Percentiles rank a stretch among this genome's conserved stretches.
These are phyloP conservation scores for Lactifluus subvellereus DNA, from an alignment of 768 basidiomycete species.

Conservation along the genomic window DNA sequence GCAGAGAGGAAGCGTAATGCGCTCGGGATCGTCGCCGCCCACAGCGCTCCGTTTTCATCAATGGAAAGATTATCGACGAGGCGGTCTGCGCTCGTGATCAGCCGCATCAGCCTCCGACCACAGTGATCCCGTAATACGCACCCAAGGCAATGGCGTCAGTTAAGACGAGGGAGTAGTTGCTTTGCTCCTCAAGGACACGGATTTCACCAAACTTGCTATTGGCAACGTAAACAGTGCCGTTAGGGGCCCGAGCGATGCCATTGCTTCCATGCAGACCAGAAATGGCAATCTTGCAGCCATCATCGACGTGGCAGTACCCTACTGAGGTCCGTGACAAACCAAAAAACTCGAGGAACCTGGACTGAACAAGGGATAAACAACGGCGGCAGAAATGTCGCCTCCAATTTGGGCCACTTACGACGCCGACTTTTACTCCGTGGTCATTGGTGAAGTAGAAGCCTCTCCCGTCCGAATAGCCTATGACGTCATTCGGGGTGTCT, in stretches of 20 bases:
- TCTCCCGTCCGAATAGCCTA: slow-evolving; percentile 57
- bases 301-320: slow-evolving; percentile 55
- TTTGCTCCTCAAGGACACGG: slow-evolving; percentile 50
- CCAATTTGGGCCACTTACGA: slow-evolving; percentile 36
- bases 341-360: slow-evolving; percentile 9
- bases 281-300: slow-evolving; percentile 57
- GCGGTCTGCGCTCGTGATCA: slow-evolving; percentile 36
- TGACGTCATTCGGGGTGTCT: slow-evolving; percentile 64
- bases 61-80: slow-evolving; percentile 56
- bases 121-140: slow-evolving; percentile 26
- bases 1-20: slow-evolving; percentile 35
- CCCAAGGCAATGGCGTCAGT: slow-evolving; percentile 51
- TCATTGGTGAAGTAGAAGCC: slow-evolving; percentile 72
- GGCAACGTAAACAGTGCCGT: slow-evolving; percentile 62
- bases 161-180: slow-evolving; percentile 52
- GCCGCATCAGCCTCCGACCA: not conserved
- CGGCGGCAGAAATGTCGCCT: too few species aligned
- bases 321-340: slow-evolving; percentile 39
- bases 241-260: slow-evolving; percentile 47
- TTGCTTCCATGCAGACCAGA: slow-evolving; percentile 48
- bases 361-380: not conserved
- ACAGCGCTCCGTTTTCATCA: slow-evolving; percentile 54
- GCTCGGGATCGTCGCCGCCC: slow-evolving; percentile 53
- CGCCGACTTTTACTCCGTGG: slow-evolving; percentile 46
- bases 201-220: slow-evolving; percentile 42